Conservation (phyloP, 768 basidiomycete genomes). For the Tricholoma flavovirens region DNA sequence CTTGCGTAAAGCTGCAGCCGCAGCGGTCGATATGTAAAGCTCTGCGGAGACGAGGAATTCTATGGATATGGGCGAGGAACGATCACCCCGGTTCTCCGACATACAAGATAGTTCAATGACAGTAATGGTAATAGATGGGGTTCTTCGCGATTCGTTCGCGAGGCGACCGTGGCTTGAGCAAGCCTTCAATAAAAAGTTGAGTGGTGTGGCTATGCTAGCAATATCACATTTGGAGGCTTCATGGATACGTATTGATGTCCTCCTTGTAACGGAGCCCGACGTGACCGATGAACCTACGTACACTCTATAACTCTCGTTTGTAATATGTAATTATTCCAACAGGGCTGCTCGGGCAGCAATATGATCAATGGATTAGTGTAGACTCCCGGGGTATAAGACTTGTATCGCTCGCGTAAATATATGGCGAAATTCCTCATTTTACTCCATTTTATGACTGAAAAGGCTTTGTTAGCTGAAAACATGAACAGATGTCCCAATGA, state of each 20-base stretch:
- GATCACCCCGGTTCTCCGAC: slow-evolving; percentile 29
- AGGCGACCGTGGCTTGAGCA: neutral
- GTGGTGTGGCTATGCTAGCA: neutral
- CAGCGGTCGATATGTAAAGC: slow-evolving; percentile 52
- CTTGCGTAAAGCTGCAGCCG: slow-evolving; percentile 50
- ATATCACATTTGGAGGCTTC: no score
- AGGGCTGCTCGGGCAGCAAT: slow-evolving; percentile 7
- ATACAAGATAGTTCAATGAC: slow-evolving; percentile 11
- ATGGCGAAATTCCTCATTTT: slow-evolving; percentile 14
- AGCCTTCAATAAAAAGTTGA: neutral
- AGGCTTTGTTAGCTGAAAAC: slow-evolving; percentile 6
- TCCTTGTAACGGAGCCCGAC: neutral
- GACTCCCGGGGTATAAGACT: slow-evolving; percentile 32
- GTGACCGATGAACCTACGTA: neutral
- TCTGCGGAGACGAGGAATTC: slow-evolving; percentile 63
- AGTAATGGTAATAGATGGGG: neutral
- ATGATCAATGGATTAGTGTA: slow-evolving; percentile 26
- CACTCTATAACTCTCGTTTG: neutral
- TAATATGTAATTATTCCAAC: neutral
- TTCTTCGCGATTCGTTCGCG: neutral
- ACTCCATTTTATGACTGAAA: slow-evolving; percentile 27
- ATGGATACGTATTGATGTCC: neutral
- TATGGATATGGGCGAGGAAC: slow-evolving; percentile 11
- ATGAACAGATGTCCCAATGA: slow-evolving; percentile 3
- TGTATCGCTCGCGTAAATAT: slow-evolving; percentile 26